These are phyloP conservation scores for Emergomyces orientalis DNA, from an alignment of 2,329 filamentous ascomycete species.

Conservation along the genomic window DNA sequence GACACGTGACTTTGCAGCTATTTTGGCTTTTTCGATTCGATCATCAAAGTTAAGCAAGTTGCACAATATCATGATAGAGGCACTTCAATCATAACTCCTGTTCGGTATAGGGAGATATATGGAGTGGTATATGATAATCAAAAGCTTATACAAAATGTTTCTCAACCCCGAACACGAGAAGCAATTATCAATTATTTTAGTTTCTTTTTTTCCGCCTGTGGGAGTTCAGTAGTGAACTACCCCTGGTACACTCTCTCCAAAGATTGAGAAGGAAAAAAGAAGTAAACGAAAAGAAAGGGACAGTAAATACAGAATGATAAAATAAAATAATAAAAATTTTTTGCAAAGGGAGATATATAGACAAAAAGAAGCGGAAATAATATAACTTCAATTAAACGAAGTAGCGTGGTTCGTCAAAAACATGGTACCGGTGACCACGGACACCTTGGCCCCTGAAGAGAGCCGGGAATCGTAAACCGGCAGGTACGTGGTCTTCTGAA, in stretches of 20 bases:
- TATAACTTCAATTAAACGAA: conserved; percentile 28
- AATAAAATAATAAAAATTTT: conserved; percentile 11
- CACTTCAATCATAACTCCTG: too few relatives aligned
- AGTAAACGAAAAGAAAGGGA: background rate
- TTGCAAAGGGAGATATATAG: conserved; percentile 4
- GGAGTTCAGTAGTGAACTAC: too few relatives aligned
- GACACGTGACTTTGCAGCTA: background rate
- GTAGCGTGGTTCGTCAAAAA: conserved; percentile 86
- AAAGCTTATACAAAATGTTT: too few relatives aligned
- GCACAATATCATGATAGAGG: too few relatives aligned
- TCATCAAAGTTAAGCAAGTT: too few relatives aligned
- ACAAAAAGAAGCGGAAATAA: background rate
- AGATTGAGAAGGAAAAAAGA: too few relatives aligned
- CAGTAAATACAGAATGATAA: background rate
- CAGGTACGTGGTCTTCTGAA: conserved; percentile 63
- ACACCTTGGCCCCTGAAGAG: conserved; percentile 80
- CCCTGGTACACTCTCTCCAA: too few relatives aligned
- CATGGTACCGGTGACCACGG: conserved; percentile 83
- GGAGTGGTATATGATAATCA: too few relatives aligned
- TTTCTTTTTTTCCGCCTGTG: background rate
- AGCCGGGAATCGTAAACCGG: conserved; percentile 71
- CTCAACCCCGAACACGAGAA: background rate
- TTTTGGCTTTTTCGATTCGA: background rate
- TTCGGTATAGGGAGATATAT: too few relatives aligned
- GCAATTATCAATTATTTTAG: background rate